phyloP scores from a whole-genome alignment of 2,329 filamentous ascomycete genomes.

The Aurifilum marmelostoma region DNA sequence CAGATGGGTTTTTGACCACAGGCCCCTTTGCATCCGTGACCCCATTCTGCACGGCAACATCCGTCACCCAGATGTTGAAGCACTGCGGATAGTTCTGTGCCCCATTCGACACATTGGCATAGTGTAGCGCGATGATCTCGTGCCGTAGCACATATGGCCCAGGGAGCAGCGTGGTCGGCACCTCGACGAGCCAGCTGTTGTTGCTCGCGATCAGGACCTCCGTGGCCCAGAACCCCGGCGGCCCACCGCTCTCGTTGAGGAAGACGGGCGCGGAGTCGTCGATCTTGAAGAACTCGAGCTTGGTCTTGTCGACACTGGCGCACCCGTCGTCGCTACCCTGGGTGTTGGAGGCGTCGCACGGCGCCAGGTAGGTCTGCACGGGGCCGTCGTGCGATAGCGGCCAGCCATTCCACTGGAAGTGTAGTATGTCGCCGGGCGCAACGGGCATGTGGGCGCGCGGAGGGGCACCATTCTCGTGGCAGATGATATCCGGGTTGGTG shows the following conservation, averaged over 20 bases:
- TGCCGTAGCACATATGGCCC: slow-evolving; percentile 59
- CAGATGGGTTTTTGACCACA: slow-evolving; percentile 23
- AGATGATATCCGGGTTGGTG: slow-evolving; percentile 58
- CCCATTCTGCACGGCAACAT: background rate
- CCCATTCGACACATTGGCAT: slow-evolving; percentile 32
- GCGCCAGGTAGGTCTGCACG: slow-evolving; percentile 44
- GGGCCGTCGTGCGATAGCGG: slow-evolving; percentile 55
- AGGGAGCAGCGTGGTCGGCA: slow-evolving; percentile 46
- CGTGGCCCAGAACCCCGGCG: slow-evolving; percentile 43
- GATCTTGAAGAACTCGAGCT: slow-evolving; percentile 49
- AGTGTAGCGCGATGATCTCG: slow-evolving; percentile 50
- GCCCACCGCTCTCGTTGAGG: slow-evolving; percentile 32
- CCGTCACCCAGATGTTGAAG: slow-evolving; percentile 37
- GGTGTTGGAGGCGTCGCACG: slow-evolving; percentile 33
- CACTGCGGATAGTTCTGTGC: slow-evolving; percentile 41
- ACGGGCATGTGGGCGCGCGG: slow-evolving; percentile 56
- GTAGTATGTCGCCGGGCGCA: slow-evolving; percentile 57
- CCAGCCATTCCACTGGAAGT: slow-evolving; percentile 66
- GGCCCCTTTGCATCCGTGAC: background rate
- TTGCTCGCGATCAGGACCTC: slow-evolving; percentile 56
- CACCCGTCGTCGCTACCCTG: slow-evolving; percentile 43
- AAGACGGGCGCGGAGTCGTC: slow-evolving; percentile 40
- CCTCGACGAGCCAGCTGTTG: slow-evolving; percentile 52
- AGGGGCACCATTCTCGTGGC: slow-evolving; percentile 60
- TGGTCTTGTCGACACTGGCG: slow-evolving; percentile 42